These are phyloP conservation scores for Nidularia sp. DNA, from an alignment of 768 basidiomycete species.

Conservation along the genomic window DNA sequence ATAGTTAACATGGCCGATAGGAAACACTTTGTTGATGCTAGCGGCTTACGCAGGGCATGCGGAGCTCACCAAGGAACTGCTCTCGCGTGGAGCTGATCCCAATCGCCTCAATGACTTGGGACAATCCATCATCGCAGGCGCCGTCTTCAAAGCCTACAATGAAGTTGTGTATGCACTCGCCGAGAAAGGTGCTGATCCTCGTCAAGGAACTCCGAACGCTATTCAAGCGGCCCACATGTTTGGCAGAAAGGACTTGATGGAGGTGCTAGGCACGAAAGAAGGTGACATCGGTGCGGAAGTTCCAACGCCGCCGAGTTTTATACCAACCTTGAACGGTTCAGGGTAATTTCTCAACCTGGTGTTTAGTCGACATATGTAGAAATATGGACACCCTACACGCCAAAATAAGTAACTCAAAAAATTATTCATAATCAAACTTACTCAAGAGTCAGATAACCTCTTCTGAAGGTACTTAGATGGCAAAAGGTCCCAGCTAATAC, in stretches of 20 bases:
- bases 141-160: slow-evolving; percentile 70
- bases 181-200: slow-evolving; percentile 57
- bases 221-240: slow-evolving; percentile 71
- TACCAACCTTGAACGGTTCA: neutral
- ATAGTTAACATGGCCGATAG: slow-evolving; percentile 22
- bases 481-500: too few species aligned
- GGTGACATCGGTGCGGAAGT: slow-evolving; percentile 38
- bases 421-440: too few species aligned
- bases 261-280: slow-evolving; percentile 53
- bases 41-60: slow-evolving; percentile 70
- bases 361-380: too few species aligned
- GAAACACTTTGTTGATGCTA: slow-evolving; percentile 79
- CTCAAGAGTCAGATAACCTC: too few species aligned
- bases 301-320: slow-evolving; percentile 23
- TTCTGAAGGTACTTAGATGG: too few species aligned
- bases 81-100: slow-evolving; percentile 57
- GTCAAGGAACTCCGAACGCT: slow-evolving; percentile 62
- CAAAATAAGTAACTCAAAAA: too few species aligned
- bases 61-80: slow-evolving; percentile 46
- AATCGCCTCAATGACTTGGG: slow-evolving; percentile 67
- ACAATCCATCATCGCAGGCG: slow-evolving; percentile 74
- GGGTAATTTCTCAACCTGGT: too few species aligned
- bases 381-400: too few species aligned
- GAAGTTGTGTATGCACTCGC: slow-evolving; percentile 58
- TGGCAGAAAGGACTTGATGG: slow-evolving; percentile 49